A percentile compares a stretch with the other conserved stretches of the same genome.
These are phyloP conservation scores for Lepidium didymum DNA, from an alignment of 345 rosid species.

Conservation along the genomic window DNA sequence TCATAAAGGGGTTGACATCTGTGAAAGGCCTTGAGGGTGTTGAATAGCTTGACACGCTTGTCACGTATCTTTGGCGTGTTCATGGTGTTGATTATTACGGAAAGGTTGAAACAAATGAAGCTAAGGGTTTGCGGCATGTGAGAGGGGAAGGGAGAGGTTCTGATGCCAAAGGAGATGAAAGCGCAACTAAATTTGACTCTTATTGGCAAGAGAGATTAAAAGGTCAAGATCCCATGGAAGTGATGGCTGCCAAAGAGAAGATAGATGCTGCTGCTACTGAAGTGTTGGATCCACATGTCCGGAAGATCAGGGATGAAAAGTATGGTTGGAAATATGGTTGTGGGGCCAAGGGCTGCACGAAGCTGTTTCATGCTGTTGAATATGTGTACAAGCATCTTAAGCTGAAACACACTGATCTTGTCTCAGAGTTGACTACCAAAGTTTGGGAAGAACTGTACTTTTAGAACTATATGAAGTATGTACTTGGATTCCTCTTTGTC, in stretches of 20 bases:
- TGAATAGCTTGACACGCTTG: conserved; percentile 82
- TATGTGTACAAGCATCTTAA: conserved; percentile 99
- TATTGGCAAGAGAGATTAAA: conserved; percentile 87
- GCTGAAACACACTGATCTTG: conserved; percentile 83
- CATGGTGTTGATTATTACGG: conserved; percentile 96
- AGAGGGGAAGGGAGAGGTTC: conserved; percentile 74
- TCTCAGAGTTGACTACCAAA: conserved; percentile 75
- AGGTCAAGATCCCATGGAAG: conserved; percentile 86
- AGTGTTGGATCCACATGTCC: conserved; percentile 79
- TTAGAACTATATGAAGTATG: conserved; percentile 96
- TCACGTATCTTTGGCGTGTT: conserved; percentile 94
- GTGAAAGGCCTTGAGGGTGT: conserved; percentile 98
- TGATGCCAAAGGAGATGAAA: conserved; percentile 56
- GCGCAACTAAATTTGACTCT: conserved; percentile 71
- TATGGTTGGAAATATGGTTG: conserved; percentile 99
- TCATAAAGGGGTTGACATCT: conserved; percentile 82
- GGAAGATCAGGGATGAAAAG: conserved; percentile 98
- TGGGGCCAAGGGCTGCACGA: conserved; percentile 99
- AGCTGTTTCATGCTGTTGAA: conserved; percentile 98
- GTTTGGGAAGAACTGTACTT: conserved; percentile 92
- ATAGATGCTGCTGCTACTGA: conserved; percentile 83
- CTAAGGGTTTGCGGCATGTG: conserved; percentile 85
- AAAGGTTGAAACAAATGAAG: conserved; percentile 73
- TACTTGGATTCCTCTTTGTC: background rate
- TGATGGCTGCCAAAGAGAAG: conserved; percentile 92